Evolutionary conservation across 169 alveolate genomes (phyloP).

Genomic region (Plasmodium sp.): DNA sequence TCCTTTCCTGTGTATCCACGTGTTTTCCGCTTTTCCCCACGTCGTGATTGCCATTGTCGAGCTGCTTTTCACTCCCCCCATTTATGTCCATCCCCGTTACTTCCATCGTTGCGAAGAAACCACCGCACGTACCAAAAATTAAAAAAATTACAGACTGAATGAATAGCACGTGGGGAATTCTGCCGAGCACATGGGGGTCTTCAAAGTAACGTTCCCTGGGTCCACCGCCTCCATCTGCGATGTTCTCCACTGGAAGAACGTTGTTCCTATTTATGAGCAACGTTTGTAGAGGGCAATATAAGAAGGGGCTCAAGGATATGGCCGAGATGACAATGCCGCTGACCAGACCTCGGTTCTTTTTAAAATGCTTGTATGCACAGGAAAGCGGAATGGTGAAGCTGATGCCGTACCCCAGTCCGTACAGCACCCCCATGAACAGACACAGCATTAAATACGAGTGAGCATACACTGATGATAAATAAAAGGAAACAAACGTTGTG

Average conservation of each 20-base stretch:
- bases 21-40: background rate
- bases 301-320: conserved; percentile 60
- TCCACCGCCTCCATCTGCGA: background rate
- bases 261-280: conserved; percentile 24
- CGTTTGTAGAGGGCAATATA: conserved; percentile 65
- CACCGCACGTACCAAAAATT: conserved; percentile 21
- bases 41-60: background rate
- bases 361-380: conserved; percentile 57
- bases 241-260: background rate
- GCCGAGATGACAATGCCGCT: conserved; percentile 70
- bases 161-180: conserved; percentile 37
- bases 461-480: conserved; percentile 41
- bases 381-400: conserved; percentile 63
- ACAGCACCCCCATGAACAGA: conserved; percentile 32
- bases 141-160: conserved; percentile 28
- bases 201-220: conserved; percentile 30
- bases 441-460: conserved; percentile 51
- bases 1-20: background rate
- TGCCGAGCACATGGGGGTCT: conserved; percentile 23
- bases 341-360: conserved; percentile 50
- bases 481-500: conserved; percentile 24
- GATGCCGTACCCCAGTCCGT: conserved; percentile 63
- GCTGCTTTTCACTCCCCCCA: background rate
- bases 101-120: conserved; percentile 34
- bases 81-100: background rate